Evolutionary conservation across 2,329 filamentous ascomycete genomes (phyloP).

Genomic region (Hypocrella siamensis): DNA sequence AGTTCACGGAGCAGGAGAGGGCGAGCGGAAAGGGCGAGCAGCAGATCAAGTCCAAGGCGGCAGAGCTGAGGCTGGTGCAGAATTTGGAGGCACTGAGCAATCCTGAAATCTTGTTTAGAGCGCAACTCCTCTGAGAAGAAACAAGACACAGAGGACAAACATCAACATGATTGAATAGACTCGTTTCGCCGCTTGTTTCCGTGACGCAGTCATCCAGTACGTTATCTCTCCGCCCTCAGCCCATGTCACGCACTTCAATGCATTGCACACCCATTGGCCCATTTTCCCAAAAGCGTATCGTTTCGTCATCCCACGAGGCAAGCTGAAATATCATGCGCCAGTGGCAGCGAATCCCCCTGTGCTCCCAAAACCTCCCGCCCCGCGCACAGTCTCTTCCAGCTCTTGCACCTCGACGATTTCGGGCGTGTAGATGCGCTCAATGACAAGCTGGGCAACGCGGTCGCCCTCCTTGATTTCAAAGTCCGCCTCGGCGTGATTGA

Average conservation of each 20-base stretch:
- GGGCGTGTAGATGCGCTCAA: conserved; percentile 90
- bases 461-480: conserved; percentile 76
- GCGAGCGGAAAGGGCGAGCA: conserved; percentile 41
- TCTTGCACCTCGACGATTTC: conserved; percentile 80
- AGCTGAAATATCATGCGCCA: neutral
- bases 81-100: conserved; percentile 53
- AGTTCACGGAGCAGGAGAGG: conserved; percentile 27
- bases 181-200: no score
- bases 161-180: no score
- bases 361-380: conserved; percentile 82
- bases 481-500: conserved; percentile 76
- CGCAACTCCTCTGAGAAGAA: conserved; percentile 27
- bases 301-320: neutral
- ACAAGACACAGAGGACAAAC: neutral
- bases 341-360: conserved; percentile 37
- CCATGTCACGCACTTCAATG: neutral
- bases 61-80: conserved; percentile 71
- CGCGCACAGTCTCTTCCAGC: conserved; percentile 79
- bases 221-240: neutral
- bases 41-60: conserved; percentile 63
- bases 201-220: neutral
- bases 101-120: conserved; percentile 49
- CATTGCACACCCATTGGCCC: neutral
- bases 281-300: neutral
- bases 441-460: conserved; percentile 79